Evolutionary conservation across 257 asterid species (phyloP).

Genomic region (Salvia splendens): DNA sequence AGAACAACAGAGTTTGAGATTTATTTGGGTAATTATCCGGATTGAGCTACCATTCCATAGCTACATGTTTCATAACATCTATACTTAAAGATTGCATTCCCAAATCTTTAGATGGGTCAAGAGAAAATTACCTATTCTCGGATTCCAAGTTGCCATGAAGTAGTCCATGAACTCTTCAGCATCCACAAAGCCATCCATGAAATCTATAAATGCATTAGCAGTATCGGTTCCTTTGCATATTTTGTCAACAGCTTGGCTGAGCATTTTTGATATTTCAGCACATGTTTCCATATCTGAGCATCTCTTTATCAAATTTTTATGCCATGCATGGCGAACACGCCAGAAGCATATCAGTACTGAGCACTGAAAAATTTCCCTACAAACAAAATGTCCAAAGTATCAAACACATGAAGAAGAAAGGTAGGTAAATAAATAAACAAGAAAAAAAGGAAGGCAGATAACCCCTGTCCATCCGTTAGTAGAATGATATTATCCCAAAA

Average conservation of each 20-base stretch:
- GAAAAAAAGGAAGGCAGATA: background rate
- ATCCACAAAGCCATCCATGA: slow-evolving; percentile 54
- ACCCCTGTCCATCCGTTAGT: slow-evolving; percentile 6
- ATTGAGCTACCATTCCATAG: background rate
- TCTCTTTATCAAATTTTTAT: slow-evolving; percentile 67
- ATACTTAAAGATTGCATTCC: background rate
- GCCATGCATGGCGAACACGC: slow-evolving; percentile 98
- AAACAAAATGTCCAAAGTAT: slow-evolving; percentile 24
- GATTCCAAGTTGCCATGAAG: slow-evolving; percentile 87
- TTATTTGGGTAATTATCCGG: background rate
- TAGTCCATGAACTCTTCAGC: slow-evolving; percentile 77
- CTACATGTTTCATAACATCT: slow-evolving; percentile 1
- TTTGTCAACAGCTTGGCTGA: slow-evolving; percentile 53
- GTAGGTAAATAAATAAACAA: slow-evolving; percentile 6
- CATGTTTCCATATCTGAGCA: slow-evolving; percentile 58
- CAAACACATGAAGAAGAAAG: slow-evolving; percentile 28
- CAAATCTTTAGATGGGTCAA: slow-evolving; percentile 2
- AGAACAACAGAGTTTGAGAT: background rate
- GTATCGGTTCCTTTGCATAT: slow-evolving; percentile 60
- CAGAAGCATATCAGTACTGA: slow-evolving; percentile 86
- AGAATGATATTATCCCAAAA: slow-evolving; percentile 13
- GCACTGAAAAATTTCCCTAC: slow-evolving; percentile 86
- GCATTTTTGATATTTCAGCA: slow-evolving; percentile 55
- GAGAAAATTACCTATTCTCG: slow-evolving; percentile 61
- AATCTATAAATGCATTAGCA: slow-evolving; percentile 49